phyloP scores from a whole-genome alignment of 257 asterid species.

The Capsicum chinense region DNA sequence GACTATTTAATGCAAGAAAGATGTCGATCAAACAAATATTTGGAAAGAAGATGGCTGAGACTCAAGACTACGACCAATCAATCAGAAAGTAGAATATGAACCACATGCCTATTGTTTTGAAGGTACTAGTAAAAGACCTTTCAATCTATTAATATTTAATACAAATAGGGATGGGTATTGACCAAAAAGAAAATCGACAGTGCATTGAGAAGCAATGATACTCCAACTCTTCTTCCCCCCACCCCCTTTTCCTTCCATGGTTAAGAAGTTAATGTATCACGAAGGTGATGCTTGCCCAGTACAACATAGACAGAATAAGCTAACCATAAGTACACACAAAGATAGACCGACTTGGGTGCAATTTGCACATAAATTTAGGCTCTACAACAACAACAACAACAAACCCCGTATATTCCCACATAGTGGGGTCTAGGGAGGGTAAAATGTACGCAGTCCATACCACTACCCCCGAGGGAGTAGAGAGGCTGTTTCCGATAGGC shows the following conservation, averaged over 20 bases:
- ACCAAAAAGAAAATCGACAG: background rate
- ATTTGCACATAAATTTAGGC: background rate
- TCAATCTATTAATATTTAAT: background rate
- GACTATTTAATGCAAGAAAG: background rate
- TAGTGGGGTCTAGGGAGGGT: no score
- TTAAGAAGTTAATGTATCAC: background rate
- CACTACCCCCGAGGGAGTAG: no score
- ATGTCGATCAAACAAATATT: background rate
- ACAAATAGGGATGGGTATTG: background rate
- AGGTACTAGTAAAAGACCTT: background rate
- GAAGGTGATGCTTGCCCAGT: background rate
- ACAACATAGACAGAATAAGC: background rate
- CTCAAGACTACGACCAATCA: background rate
- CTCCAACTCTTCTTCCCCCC: background rate
- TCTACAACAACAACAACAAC: background rate
- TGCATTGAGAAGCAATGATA: background rate
- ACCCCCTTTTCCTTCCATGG: background rate
- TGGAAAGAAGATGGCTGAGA: background rate
- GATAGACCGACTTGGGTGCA: background rate
- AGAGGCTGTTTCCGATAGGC: background rate
- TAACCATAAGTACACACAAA: background rate
- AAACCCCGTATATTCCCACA: no score
- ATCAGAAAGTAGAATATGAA: constrained; percentile 16
- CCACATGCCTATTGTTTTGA: background rate
- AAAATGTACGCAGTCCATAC: no score